Evolutionary conservation across 768 basidiomycete genomes (phyloP), one percentile per base, ranked within the genome.

Genomic region (Nevesoporus exiguus): DNA sequence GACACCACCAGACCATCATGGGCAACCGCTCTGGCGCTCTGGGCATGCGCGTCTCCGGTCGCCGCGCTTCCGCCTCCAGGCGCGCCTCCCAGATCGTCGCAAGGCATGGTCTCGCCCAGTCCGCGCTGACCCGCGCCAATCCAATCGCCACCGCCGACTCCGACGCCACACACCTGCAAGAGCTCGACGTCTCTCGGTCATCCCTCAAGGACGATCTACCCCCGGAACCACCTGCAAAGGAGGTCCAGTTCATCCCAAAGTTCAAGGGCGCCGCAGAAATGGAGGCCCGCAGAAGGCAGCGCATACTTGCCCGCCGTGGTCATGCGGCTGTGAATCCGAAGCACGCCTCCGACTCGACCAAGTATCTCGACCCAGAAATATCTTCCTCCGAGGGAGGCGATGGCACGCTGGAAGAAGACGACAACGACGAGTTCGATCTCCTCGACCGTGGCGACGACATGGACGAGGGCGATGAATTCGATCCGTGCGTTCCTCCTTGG

Each of bases 1-100:
- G 87, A 65, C 87, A 95, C 69, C 89, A 91, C 7, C 84, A 88
- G 63, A 97, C 95, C 3, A 96, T 97, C 64, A 85, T 94, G 79
- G 91, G 85, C 4, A 74, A 74, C 11, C 78, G 83, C 24, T 78
- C 81, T 0, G 90, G 90, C 5, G 89, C 80, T 0, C 66, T 88
- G 1, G 94, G 94, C 0, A 78, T 95, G 72, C 78, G 93, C 22
- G 86, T 93, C 3, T 73, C 80, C 25, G 93, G 83, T 1, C 83
- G 84, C 60, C 74, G 85, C 15, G 70, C 65, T 0, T 82, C 82
- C 2, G 73, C 76, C 1, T 80, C 83, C 9, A 80, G 80, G 54
- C 77, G 82, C 24, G 64, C 76, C 40, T 79, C 79, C 1, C 59
- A 54, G 24, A 34, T 53, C 15, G 29, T 47, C 29, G 22, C n/a